Conservation (phyloP, 2,329 filamentous ascomycete species). For the Diaporthe capsici region DNA sequence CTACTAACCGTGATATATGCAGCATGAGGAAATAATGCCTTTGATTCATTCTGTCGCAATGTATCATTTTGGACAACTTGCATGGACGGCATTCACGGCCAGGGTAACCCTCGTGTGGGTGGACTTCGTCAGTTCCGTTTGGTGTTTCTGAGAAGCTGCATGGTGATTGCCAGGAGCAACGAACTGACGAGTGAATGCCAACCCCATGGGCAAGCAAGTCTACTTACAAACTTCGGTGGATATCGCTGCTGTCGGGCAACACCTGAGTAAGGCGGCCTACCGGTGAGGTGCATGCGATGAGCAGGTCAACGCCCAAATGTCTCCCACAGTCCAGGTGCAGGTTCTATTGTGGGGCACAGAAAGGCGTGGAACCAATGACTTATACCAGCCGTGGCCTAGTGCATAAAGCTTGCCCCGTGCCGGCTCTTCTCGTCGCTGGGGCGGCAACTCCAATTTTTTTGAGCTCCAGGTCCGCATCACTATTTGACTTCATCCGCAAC, state of each 20-base stretch:
- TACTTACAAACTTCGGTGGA: not conserved
- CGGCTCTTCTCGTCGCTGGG: conserved; percentile 40
- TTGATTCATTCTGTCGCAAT: not conserved
- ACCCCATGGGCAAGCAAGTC: not conserved
- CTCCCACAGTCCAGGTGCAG: not conserved
- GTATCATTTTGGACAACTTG: not conserved
- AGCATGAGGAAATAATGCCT: not conserved
- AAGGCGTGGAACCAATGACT: conserved; percentile 33
- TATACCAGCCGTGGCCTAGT: conserved; percentile 34
- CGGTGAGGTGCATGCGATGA: not conserved
- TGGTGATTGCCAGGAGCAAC: not conserved
- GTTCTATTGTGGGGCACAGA: conserved; percentile 32
- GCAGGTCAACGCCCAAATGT: not conserved
- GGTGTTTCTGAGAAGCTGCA: not conserved
- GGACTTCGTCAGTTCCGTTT: not conserved
- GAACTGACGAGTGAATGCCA: not conserved
- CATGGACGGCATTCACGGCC: not conserved
- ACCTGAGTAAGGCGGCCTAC: not conserved
- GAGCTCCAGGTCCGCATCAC: conserved; percentile 34
- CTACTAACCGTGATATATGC: not conserved
- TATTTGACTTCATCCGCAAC: conserved; percentile 28
- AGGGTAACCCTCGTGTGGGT: no score
- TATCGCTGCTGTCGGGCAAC: not conserved
- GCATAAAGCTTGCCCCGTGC: conserved; percentile 30
- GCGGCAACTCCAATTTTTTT: conserved; percentile 44